Base-by-base conservation (phyloP, 2,329 filamentous ascomycete species). In the Capronia coronata region DNA sequence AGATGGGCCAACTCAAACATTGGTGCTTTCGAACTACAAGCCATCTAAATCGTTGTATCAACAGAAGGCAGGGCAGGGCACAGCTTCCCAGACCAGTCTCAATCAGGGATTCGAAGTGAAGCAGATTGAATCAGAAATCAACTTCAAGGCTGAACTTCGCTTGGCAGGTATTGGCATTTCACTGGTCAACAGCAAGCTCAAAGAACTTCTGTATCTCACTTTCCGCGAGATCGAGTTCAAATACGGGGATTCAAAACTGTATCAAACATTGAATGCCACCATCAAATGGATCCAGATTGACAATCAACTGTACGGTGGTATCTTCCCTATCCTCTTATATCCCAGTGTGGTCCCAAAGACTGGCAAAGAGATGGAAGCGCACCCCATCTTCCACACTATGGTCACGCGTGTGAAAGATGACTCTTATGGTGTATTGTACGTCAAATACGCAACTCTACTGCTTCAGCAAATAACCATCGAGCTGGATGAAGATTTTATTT, bases 241-340 rank as follows among this genome's bases (percentile, higher is more conserved):
- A 54, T 95, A 93, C 68, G 88, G 83, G 48, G 93, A 98, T 63
- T 97, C 93, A n/a, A 79, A 83, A 14, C 74, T 96, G 13, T 95
- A 95, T 64, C 93, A 98, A 68, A 97, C 89, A 0, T 70, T 96
- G 54, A 91, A 87, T 41, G 75, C 93, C 43, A 87, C 88, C 0
- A 84, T 97, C 65, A 97, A 98, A 67, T 98, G 94, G 94, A 93
- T 98, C 22, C 93, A 98, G 68, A 87, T 98, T 60, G 93, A 98
- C 69, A 98, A 98, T 61, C 93, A 98, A 67, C 79, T 98, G 11
- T 98, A 98, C 63, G 94, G 94, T 22, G 93, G 94, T 21, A 90
- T 98, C 60, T 98, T 98, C 75, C 93, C 93, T 0, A 94, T 98
- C 71, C 82, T 98, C 23, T 75, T 98, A 49, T 98, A 98, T 65